Percentiles rank a stretch among this genome's conserved stretches.
Evolutionary conservation across 176 grass and related monocot genomes (phyloP).

Genomic region (Pharus latifolius): DNA sequence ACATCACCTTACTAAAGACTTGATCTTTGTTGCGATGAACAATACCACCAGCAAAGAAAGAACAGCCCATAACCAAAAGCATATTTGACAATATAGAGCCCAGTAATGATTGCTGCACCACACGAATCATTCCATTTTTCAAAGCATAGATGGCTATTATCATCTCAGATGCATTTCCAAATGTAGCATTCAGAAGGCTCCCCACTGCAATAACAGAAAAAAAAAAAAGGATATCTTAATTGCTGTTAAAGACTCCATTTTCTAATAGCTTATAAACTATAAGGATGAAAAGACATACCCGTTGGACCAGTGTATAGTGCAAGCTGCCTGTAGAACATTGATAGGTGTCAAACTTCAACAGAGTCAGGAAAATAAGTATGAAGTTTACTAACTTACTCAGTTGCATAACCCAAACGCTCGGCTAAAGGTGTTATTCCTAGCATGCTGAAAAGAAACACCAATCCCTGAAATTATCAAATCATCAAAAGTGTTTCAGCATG

Average conservation of each 20-base stretch:
- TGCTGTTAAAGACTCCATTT: neutral
- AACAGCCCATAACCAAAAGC: slow-evolving; percentile 63
- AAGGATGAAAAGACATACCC: slow-evolving; percentile 36
- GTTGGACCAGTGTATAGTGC: slow-evolving; percentile 60
- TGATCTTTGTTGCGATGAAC: slow-evolving; percentile 58
- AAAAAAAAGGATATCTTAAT: neutral
- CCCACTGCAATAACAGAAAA: slow-evolving; percentile 49
- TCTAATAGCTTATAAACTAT: neutral
- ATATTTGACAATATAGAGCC: slow-evolving; percentile 94
- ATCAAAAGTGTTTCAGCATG: slow-evolving; percentile 2
- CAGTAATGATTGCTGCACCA: slow-evolving; percentile 73
- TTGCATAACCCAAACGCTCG: slow-evolving; percentile 78
- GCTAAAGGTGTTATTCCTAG: slow-evolving; percentile 74
- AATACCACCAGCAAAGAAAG: slow-evolving; percentile 73
- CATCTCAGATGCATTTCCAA: slow-evolving; percentile 89
- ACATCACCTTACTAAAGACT: slow-evolving; percentile 62
- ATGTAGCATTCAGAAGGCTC: slow-evolving; percentile 85
- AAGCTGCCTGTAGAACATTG: slow-evolving; percentile 57
- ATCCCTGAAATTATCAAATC: slow-evolving; percentile 26
- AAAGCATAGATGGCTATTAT: slow-evolving; percentile 81
- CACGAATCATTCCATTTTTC: slow-evolving; percentile 65
- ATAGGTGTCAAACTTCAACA: slow-evolving; percentile 6
- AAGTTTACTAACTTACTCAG: slow-evolving; percentile 56
- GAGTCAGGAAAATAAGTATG: slow-evolving; percentile 4
- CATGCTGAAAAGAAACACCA: slow-evolving; percentile 74